Percentiles rank a stretch among this genome's conserved stretches.
Evolutionary conservation across 331 rosid genomes (phyloP).

Genomic region (Prunus yedoensis): DNA sequence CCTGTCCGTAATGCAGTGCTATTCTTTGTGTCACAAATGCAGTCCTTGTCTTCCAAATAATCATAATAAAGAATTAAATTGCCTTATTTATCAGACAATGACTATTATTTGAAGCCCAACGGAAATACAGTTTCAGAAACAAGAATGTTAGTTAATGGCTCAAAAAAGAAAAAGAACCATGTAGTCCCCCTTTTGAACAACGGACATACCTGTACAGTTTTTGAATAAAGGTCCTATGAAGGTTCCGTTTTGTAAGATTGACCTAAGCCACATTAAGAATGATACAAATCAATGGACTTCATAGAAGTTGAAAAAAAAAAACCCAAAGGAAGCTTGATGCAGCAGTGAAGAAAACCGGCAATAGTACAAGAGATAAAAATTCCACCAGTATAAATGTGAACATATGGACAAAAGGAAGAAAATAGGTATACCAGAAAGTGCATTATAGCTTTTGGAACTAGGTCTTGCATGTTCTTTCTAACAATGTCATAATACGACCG

Average conservation of each 20-base stretch:
- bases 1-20: not conserved
- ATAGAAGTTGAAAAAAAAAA: not conserved
- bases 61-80: not conserved
- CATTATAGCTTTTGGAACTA: conserved; percentile 53
- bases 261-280: conserved; percentile 26
- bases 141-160: no score
- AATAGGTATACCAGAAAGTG: conserved; percentile 40
- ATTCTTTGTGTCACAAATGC: not conserved
- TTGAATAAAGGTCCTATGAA: conserved; percentile 16
- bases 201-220: conserved; percentile 28
- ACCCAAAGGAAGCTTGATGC: not conserved
- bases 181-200: not conserved
- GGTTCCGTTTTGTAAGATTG: conserved; percentile 24
- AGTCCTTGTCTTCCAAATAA: not conserved
- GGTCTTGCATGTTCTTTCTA: conserved; percentile 43
- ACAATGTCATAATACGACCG: conserved; percentile 46
- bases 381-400: not conserved
- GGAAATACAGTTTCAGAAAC: not conserved
- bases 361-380: not conserved
- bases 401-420: not conserved
- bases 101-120: not conserved
- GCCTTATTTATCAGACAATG: not conserved
- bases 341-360: not conserved
- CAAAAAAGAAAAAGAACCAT: not conserved
- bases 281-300: not conserved